These are phyloP conservation scores for Stentor roeselii DNA, from an alignment of 73 alveolate species.

Conservation along the genomic window DNA sequence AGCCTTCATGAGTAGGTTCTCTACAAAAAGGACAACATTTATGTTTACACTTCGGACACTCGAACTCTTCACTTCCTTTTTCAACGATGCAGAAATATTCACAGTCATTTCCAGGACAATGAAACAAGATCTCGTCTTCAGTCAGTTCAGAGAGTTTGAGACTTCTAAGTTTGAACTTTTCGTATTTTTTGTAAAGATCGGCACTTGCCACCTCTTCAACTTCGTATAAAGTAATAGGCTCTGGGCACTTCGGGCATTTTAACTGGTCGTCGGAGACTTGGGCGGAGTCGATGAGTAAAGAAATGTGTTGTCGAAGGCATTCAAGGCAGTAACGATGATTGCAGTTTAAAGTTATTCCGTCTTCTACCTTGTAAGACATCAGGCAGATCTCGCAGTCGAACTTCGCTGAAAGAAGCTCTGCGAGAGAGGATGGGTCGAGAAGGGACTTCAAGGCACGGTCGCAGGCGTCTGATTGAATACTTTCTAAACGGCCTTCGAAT, in stretches of 20 bases:
- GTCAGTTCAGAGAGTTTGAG: background rate
- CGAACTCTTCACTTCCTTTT: slow-evolving; percentile 18
- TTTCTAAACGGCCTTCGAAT: slow-evolving; percentile 3
- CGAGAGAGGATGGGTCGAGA: background rate
- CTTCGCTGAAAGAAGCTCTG: background rate
- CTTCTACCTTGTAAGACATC: slow-evolving; percentile 1
- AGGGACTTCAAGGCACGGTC: slow-evolving; percentile 2
- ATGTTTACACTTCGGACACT: slow-evolving; percentile 13
- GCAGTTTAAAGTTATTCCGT: slow-evolving; percentile 34
- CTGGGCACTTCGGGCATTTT: slow-evolving; percentile 28
- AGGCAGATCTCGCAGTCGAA: slow-evolving; percentile 21
- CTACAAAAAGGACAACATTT: slow-evolving; percentile 29
- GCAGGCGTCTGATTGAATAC: slow-evolving; percentile 10
- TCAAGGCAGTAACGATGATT: slow-evolving; percentile 49
- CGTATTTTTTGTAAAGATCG: slow-evolving; percentile 22
- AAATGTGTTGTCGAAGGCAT: slow-evolving; percentile 43
- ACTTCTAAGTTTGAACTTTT: background rate
- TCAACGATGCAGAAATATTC: slow-evolving; percentile 13
- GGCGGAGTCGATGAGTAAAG: slow-evolving; percentile 13
- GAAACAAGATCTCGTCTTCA: background rate
- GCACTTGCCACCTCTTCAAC: slow-evolving; percentile 13
- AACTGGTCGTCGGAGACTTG: slow-evolving; percentile 27
- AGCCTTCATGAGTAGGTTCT: slow-evolving; percentile 22
- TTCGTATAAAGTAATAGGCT: slow-evolving; percentile 25
- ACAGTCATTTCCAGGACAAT: slow-evolving; percentile 16